phyloP scores from a whole-genome alignment of 345 rosid genomes.

The Passiflora organensis region DNA sequence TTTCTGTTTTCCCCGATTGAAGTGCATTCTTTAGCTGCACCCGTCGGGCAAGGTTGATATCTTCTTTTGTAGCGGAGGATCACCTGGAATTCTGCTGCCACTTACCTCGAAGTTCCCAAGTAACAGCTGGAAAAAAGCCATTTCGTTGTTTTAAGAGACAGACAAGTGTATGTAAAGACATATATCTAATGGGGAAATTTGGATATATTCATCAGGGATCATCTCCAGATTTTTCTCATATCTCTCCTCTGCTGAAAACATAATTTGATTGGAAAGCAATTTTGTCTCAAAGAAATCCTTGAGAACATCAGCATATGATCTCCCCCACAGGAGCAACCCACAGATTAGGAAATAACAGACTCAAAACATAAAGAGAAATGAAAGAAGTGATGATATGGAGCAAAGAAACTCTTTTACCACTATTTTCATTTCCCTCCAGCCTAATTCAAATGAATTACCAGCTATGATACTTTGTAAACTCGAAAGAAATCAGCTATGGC shows the following conservation, averaged over 20 bases:
- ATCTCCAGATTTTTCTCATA: slow-evolving; percentile 77
- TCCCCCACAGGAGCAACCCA: slow-evolving; percentile 42
- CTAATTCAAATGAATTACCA: neutral
- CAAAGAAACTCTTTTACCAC: slow-evolving; percentile 64
- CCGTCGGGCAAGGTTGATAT: slow-evolving; percentile 61
- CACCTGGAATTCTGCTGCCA: slow-evolving; percentile 58
- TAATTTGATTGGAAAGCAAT: slow-evolving; percentile 54
- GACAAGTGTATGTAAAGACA: neutral
- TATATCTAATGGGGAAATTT: neutral
- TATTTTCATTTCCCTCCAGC: slow-evolving; percentile 72
- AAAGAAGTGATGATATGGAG: slow-evolving; percentile 4
- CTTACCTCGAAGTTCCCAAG: slow-evolving; percentile 73
- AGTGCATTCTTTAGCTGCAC: slow-evolving; percentile 66
- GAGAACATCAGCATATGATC: slow-evolving; percentile 73
- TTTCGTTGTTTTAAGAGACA: neutral
- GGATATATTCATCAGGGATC: slow-evolving; percentile 76
- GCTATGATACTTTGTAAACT: slow-evolving; percentile 60
- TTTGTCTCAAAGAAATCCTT: slow-evolving; percentile 65
- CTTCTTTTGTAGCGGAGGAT: slow-evolving; percentile 50
- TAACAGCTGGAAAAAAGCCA: slow-evolving; percentile 42
- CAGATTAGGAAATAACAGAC: slow-evolving; percentile 9
- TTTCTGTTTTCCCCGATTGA: slow-evolving; percentile 70
- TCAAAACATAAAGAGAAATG: neutral
- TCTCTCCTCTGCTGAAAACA: slow-evolving; percentile 68
- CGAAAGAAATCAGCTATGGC: slow-evolving; percentile 87